Evolutionary conservation across 306 rosid species (phyloP), one percentile per base, ranked within the genome.

Genomic region (Corylus americana): DNA sequence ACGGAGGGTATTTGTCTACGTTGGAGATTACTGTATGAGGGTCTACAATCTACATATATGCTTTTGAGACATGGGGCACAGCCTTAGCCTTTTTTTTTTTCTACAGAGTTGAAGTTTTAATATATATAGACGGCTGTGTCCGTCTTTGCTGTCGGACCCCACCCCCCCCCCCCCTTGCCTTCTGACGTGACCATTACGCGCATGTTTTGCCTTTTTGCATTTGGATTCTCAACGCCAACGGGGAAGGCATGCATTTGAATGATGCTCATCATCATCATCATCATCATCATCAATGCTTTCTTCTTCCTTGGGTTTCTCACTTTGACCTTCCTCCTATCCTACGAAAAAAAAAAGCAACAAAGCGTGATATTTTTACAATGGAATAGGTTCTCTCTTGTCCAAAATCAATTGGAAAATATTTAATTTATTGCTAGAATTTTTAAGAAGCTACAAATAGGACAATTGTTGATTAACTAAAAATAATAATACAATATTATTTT

Each of bases 111-210:
- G 35, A 57, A 27, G 35, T 50, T 78, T 70, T 12, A 22, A 22
- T 22, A 71, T 31, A 31, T 31, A 71, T 59, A 79, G 82, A 80
- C 91, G 89, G 89, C 91, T 81, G 84, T 5, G 76, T 39, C 77
- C 59, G 87, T 76, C 70, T 79, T 83, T 71, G 75, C 70, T 88
- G 91, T 88, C 88, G 89, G 77, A 3, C 67, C n/a, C n/a, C n/a
- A n/a, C n/a, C n/a, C n/a, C n/a, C n/a, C n/a, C n/a, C n/a, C n/a
- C n/a, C n/a, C n/a, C n/a, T n/a, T 37, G 49, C 57, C 53, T 77
- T 86, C 92, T 92, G 91, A 89, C 87, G 87, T 83, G 90, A 83
- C 87, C 86, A 83, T 88, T 87, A 78, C 73, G 78, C 83, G 84
- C 83, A 77, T 87, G 83, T 81, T 42, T 75, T 75, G 6, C 20